Evolutionary conservation across 2,329 filamentous ascomycete species (phyloP).

Genomic region (Colletotrichum agaves): DNA sequence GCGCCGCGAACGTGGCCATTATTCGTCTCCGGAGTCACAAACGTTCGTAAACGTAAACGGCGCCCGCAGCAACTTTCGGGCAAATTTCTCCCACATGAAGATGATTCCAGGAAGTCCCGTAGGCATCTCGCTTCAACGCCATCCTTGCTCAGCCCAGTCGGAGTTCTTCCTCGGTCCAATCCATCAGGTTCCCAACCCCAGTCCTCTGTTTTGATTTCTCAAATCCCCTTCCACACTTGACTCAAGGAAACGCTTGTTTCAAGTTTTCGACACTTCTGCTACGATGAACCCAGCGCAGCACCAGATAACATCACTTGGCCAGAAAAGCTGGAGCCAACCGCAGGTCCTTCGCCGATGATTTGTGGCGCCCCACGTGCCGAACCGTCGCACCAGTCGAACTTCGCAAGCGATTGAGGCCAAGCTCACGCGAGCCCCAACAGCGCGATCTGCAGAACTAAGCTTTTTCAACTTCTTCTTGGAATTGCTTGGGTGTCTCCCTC

Average conservation of each 20-base stretch:
- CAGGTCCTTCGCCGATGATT: not conserved
- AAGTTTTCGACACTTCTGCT: not conserved
- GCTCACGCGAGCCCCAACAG: not conserved
- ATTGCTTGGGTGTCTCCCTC: constrained; percentile 1
- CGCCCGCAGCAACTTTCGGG: not conserved
- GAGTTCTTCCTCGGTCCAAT: constrained; percentile 1
- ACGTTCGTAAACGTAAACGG: not conserved
- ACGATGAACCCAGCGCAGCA: not conserved
- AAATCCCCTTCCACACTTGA: not conserved
- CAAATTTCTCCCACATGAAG: not conserved
- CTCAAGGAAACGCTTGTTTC: constrained; percentile 4
- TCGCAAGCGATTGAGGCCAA: too few species aligned
- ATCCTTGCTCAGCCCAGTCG: not conserved
- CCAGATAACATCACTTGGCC: not conserved
- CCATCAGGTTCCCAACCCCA: not conserved
- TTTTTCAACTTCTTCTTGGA: not conserved
- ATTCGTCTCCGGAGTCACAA: too few species aligned
- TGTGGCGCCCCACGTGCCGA: not conserved
- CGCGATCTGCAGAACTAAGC: constrained; percentile 1
- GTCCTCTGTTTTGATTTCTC: not conserved
- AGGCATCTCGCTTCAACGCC: not conserved
- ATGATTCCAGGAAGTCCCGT: not conserved
- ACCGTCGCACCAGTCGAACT: not conserved
- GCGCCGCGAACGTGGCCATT: not conserved
- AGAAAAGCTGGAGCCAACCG: not conserved